Conservation (phyloP, 148 eudicot species). For the Camellia sinensis region DNA sequence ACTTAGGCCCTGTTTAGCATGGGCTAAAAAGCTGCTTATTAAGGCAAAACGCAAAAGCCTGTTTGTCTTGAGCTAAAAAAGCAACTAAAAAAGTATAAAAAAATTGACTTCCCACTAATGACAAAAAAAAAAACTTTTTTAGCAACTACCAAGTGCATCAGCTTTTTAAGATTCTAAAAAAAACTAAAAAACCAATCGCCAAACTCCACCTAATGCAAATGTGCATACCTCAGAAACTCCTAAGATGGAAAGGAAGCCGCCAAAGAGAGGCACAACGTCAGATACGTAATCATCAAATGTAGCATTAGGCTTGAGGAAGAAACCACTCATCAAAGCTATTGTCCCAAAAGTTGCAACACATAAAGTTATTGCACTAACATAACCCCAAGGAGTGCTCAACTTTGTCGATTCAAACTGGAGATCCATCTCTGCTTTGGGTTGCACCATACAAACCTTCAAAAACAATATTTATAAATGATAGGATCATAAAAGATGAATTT, state of each 20-base stretch:
- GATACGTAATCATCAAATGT: slow-evolving; percentile 72
- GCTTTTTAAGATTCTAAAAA: no score
- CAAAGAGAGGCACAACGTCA: slow-evolving; percentile 85
- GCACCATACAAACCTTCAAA: slow-evolving; percentile 85
- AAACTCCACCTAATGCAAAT: neutral
- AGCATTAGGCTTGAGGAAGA: slow-evolving; percentile 89
- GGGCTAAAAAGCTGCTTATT: no score
- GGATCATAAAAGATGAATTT: neutral
- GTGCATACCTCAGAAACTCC: slow-evolving; percentile 88
- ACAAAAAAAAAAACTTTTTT: no score
- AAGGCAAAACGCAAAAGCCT: no score
- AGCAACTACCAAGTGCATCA: no score
- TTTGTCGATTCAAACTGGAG: slow-evolving; percentile 79
- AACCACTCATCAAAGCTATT: slow-evolving; percentile 85
- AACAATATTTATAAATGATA: neutral
- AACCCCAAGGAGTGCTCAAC: slow-evolving; percentile 89
- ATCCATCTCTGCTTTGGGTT: slow-evolving; percentile 93
- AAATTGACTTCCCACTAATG: no score
- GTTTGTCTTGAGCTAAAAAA: no score
- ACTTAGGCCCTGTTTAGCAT: neutral
- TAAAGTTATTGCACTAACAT: slow-evolving; percentile 66
- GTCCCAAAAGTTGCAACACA: slow-evolving; percentile 91
- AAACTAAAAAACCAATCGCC: no score
- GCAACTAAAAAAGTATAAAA: no score
- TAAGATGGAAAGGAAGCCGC: slow-evolving; percentile 85